These are phyloP conservation scores for Eutrema salsugineum DNA, from an alignment of 441 rosid species.

Conservation along the genomic window DNA sequence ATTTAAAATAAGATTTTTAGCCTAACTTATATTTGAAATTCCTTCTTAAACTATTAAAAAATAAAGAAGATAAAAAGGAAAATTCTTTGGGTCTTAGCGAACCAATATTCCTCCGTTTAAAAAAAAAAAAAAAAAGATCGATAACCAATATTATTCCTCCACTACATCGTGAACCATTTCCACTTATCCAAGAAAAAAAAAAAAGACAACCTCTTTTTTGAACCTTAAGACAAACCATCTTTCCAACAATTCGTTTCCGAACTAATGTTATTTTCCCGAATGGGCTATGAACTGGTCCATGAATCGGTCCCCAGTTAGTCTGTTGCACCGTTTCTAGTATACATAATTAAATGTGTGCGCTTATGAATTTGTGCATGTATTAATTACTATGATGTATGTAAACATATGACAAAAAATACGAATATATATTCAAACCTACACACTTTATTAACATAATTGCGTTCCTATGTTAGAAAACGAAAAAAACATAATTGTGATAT, in stretches of 20 bases:
- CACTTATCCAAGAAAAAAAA: too few species aligned
- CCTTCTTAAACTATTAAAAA: too few species aligned
- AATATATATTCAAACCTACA: background rate
- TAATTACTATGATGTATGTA: background rate
- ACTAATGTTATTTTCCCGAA: background rate
- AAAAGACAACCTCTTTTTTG: background rate
- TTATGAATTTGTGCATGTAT: background rate
- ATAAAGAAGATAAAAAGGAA: background rate
- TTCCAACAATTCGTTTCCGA: slow-evolving; percentile 9
- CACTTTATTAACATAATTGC: background rate
- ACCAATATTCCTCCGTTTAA: background rate
- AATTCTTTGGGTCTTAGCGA: slow-evolving; percentile 2
- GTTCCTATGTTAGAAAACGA: too few species aligned
- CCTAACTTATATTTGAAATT: too few species aligned
- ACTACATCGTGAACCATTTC: background rate
- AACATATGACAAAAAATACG: background rate
- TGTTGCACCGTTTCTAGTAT: slow-evolving; percentile 18
- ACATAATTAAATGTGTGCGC: background rate
- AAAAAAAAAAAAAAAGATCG: background rate
- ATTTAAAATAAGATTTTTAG: too few species aligned
- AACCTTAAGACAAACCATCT: slow-evolving; percentile 6
- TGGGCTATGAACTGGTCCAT: slow-evolving; percentile 20
- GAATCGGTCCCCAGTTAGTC: slow-evolving; percentile 24
- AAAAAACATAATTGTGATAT: background rate
- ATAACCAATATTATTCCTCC: slow-evolving; percentile 16